Evolutionary conservation across 2,329 filamentous ascomycete species (phyloP), one percentile per base, ranked within the genome.

Genomic region (Zymoseptoria brevis): DNA sequence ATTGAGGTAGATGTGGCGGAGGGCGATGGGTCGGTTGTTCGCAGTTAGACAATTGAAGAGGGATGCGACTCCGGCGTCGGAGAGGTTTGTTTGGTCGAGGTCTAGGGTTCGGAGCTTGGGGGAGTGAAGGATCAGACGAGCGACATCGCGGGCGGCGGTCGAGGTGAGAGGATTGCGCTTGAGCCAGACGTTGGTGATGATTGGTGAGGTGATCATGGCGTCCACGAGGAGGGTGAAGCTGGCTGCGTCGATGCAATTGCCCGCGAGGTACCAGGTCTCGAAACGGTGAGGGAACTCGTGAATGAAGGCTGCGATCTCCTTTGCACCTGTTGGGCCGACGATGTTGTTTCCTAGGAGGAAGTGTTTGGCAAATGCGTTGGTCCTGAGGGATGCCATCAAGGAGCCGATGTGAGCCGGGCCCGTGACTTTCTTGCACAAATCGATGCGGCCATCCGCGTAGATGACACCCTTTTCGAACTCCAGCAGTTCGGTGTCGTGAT

Each of bases 271-370:
- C 80, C 80, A 83, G 30, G 80, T 82, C 57, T 81, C 75, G 67
- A 82, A 81, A 4, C 76, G 74, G 35, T 76, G 67, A 3, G 80
- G 80, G 53, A 74, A 71, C 19, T 78, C 75, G 11, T 72, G 61
- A 53, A 80, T 70, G 66, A 81, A 83, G 8, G 71, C 66, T 29
- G 77, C 74, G 57, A 81, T 78, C 48, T 74, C 75, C 48, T 71
- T 68, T 2, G 78, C 79, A 13, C 80, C 80, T 30, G 74, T 70
- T 0, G 77, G 76, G 4, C 80, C 80, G 62, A 82, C 79, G 64
- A 81, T 79, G 57, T 82, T 83, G 68, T 83, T 82, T 8, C 80
- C 80, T 45, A 82, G 71, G 53, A 83, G 69, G 65, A 83, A 81
- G 60, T 82, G 80, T 41, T 72, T 73, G 54, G 81, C 75, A 66